Base-by-base conservation (phyloP, 176 grass and related monocot genomes). In the Avena eriantha region DNA sequence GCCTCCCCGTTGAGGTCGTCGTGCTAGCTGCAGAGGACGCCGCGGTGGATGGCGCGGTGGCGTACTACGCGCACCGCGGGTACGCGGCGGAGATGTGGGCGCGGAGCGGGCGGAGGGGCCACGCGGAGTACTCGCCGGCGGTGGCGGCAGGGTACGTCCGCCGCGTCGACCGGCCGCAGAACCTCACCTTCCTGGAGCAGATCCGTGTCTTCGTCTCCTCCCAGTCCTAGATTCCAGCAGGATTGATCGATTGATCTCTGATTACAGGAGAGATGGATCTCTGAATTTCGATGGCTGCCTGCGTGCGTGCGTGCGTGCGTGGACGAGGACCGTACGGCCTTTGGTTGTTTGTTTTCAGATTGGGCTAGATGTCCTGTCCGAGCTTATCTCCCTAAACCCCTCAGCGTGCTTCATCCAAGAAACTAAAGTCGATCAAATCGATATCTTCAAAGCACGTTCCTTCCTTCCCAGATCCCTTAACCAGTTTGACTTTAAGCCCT, bases 21-120 rank as follows among this genome's bases (percentile, higher is more conserved):
- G 35, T 36, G 35, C 3, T 36, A 36, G 39, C 14, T 98, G 43
- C 26, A 0, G 63, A 66, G 1, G 72, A 17, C 0, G 71, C 3
- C 0, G 7, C 0, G 1, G 8, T 2, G 64, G 64, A 69, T 16
- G 41, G 19, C 2, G 9, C 46, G 15, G 73, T 92, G 66, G 95
- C 93, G 18, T 98, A 98, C 86, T 95, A 90, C 81, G 95, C 91
- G 39, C 95, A 98, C 82, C 47, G 68, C 59, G 87, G 61, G 70
- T 98, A 93, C 85, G 93, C 95, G 0, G 71, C 3, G 29, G 95
- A 93, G 77, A 90, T 98, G 72, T 98, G 95, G 95, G 79, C 71
- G 22, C 77, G 93, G 9, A 92, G 58, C 91, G 95, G 89, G 85
- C 90, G 80, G 77, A 41, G 93, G 93, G 93, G 1, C 58, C 73